Evolutionary conservation across 345 rosid genomes (phyloP).

Genomic region (Erucastrum elatum): DNA sequence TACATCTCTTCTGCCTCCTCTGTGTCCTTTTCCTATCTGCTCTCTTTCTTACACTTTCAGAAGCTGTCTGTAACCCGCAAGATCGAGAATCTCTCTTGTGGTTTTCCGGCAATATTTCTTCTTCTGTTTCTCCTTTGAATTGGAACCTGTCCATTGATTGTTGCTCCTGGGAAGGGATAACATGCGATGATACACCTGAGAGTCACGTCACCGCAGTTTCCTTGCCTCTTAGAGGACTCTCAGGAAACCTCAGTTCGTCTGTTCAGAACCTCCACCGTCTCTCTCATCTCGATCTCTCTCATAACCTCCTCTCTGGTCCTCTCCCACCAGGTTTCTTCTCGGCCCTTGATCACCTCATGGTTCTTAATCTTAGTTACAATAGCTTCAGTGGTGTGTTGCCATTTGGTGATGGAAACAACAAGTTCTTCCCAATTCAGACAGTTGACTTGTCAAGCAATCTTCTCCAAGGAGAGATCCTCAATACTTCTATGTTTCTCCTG

Average conservation of each 20-base stretch:
- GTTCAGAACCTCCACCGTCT: conserved; percentile 46
- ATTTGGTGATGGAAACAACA: conserved; percentile 1
- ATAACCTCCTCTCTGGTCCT: conserved; percentile 54
- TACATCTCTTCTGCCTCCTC: conserved; percentile 25
- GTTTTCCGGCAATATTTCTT: conserved; percentile 44
- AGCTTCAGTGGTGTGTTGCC: conserved; percentile 57
- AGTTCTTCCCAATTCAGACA: conserved; percentile 22
- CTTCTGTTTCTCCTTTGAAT: conserved; percentile 36
- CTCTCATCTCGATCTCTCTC: conserved; percentile 59
- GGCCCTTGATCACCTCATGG: conserved; percentile 43
- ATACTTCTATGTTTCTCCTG: conserved; percentile 35
- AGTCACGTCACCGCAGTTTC: conserved; percentile 48
- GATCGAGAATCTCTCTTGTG: conserved; percentile 50
- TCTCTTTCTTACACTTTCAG: conserved; percentile 16
- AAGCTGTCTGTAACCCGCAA: conserved; percentile 44
- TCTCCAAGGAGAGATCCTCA: conserved; percentile 50
- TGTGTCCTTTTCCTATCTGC: conserved; percentile 14
- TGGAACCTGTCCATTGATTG: conserved; percentile 51
- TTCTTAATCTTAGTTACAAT: conserved; percentile 42
- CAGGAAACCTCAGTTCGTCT: conserved; percentile 45
- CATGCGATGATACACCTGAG: conserved; percentile 36
- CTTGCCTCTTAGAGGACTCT: conserved; percentile 53
- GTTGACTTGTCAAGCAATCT: conserved; percentile 69
- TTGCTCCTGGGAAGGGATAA: conserved; percentile 74
- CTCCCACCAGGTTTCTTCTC: conserved; percentile 48